Percentiles rank a stretch among this genome's conserved stretches.
phyloP scores from a whole-genome alignment of 1,139 yeast species.

The Geotrichum phurueaensis region DNA sequence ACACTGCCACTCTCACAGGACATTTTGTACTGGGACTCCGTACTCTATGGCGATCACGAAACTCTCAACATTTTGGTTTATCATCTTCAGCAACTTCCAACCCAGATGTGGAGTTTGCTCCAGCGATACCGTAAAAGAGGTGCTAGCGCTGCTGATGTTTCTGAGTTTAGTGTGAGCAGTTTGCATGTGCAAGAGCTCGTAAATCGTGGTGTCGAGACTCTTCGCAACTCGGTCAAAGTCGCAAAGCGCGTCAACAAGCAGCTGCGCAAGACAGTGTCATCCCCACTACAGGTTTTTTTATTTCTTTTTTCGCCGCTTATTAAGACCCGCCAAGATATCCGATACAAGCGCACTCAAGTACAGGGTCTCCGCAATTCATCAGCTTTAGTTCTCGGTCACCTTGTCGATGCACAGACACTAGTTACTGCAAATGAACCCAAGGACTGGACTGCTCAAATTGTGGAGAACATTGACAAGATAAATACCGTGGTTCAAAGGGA shows the following conservation, averaged over 20 bases:
- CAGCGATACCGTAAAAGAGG: not conserved
- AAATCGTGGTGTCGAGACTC: not conserved
- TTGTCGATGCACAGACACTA: slow-evolving; percentile 7
- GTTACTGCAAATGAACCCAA: not conserved
- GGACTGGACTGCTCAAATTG: slow-evolving; percentile 2
- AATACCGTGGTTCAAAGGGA: not conserved
- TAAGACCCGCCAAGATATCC: slow-evolving; percentile 5
- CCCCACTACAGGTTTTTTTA: slow-evolving; percentile 10
- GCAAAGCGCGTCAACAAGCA: not conserved
- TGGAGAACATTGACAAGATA: not conserved
- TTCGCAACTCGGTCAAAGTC: not conserved
- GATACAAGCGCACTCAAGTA: slow-evolving; percentile 9
- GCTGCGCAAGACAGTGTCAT: slow-evolving; percentile 2
- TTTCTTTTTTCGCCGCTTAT: slow-evolving; percentile 14
- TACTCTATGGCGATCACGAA: slow-evolving; percentile 18
- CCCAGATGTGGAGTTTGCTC: not conserved
- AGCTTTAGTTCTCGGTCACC: slow-evolving; percentile 16
- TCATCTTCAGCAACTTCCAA: slow-evolving; percentile 8
- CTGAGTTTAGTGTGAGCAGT: not conserved
- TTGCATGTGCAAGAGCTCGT: not conserved
- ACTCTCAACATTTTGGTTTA: slow-evolving; percentile 4
- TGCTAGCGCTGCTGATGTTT: not conserved
- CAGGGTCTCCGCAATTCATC: slow-evolving; percentile 18
- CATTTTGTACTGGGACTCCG: slow-evolving; percentile 34
- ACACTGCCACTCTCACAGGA: slow-evolving; percentile 34